These are phyloP conservation scores for Limtongozyma cylindracea DNA, from an alignment of 805 yeast genomes.

Conservation along the genomic window DNA sequence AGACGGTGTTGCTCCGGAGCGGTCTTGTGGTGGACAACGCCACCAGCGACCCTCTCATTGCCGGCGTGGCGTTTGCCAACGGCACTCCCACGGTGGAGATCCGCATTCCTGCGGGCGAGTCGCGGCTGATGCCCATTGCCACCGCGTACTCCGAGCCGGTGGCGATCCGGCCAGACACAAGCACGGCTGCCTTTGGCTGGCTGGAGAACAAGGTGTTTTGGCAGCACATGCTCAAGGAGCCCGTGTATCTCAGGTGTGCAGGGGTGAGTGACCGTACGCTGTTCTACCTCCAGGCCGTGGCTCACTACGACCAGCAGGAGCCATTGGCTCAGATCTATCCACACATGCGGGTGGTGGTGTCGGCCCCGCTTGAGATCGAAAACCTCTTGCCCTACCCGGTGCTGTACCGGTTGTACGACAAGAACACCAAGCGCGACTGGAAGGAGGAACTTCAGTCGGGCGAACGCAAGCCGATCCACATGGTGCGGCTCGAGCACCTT, in stretches of 20 bases:
- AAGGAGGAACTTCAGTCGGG: conserved; percentile 37
- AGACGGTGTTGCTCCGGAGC: conserved; percentile 54
- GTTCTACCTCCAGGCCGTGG: conserved; percentile 52
- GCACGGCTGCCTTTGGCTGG: conserved; percentile 41
- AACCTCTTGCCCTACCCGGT: conserved; percentile 71
- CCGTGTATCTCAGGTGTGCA: conserved; percentile 35
- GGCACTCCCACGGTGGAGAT: conserved; percentile 5
- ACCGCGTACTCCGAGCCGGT: conserved; percentile 32
- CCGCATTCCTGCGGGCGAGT: conserved; percentile 24
- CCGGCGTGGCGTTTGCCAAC: conserved; percentile 14
- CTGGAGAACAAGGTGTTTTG: conserved; percentile 36
- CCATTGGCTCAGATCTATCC: conserved; percentile 62
- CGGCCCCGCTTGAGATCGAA: conserved; percentile 72
- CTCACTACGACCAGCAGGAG: conserved; percentile 35
- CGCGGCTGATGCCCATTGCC: conserved; percentile 52
- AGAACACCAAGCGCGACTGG: conserved; percentile 44
- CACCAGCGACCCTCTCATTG: conserved; percentile 26
- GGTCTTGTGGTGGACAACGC: conserved; percentile 44
- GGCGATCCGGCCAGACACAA: conserved; percentile 33
- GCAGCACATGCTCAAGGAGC: conserved; percentile 25
- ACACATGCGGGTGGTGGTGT: conserved; percentile 47
- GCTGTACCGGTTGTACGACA: conserved; percentile 52
- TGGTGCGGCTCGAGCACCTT: conserved; percentile 47
- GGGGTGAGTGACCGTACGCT: conserved; percentile 13
- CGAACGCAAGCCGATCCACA: conserved; percentile 48